phyloP scores from a whole-genome alignment of 345 rosid genomes.

The Arabis hirsuta region DNA sequence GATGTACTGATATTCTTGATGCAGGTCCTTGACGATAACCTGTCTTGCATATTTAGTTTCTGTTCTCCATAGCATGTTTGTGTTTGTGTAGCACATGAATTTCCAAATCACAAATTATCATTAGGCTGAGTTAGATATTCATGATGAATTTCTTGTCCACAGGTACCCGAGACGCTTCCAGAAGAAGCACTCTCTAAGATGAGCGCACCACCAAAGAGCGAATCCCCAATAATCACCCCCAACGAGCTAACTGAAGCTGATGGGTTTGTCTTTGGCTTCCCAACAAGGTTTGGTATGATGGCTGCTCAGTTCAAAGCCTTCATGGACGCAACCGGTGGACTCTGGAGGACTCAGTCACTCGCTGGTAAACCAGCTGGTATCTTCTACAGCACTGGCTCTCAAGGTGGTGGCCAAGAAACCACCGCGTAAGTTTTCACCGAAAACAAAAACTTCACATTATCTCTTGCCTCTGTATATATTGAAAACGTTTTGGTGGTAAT shows the following conservation, averaged over 20 bases:
- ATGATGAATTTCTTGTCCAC: slow-evolving; percentile 25
- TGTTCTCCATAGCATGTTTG: neutral
- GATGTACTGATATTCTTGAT: no score
- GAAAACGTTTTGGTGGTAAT: slow-evolving; percentile 1
- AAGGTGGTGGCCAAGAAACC: slow-evolving; percentile 99
- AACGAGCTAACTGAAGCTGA: slow-evolving; percentile 85
- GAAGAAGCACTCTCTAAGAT: slow-evolving; percentile 83
- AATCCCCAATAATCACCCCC: slow-evolving; percentile 76
- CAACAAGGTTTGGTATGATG: slow-evolving; percentile 99
- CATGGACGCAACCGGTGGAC: slow-evolving; percentile 90
- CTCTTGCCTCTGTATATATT: neutral
- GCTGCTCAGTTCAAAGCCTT: slow-evolving; percentile 97
- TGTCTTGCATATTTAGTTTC: slow-evolving; percentile 8
- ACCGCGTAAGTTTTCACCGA: slow-evolving; percentile 68
- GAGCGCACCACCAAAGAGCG: slow-evolving; percentile 92
- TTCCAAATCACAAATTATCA: neutral
- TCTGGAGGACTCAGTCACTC: slow-evolving; percentile 91
- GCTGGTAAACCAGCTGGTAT: slow-evolving; percentile 98
- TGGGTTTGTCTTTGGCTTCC: slow-evolving; percentile 90
- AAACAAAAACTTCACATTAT: slow-evolving; percentile 13
- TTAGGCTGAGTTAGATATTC: neutral
- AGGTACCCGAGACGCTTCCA: slow-evolving; percentile 93
- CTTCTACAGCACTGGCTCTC: slow-evolving; percentile 97
- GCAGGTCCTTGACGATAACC: no score
- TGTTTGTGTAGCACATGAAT: neutral